Evolutionary conservation across 176 grass and related monocot genomes (phyloP), one percentile per base, ranked within the genome.

Genomic region (Tuctoria greenei): DNA sequence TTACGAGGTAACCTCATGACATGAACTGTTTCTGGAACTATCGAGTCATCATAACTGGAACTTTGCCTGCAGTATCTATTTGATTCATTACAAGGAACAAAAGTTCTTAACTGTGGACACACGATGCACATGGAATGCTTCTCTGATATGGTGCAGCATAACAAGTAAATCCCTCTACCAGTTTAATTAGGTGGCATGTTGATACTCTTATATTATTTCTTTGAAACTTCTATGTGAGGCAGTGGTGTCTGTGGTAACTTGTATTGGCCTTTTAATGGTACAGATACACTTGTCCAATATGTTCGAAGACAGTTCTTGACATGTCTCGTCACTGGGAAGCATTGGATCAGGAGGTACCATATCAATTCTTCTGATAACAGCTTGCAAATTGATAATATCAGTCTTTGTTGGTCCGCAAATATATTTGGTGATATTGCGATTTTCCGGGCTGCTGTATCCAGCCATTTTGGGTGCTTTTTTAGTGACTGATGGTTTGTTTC

Each of bases 221-320:
- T 25, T 15, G 39, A 42, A 50, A 4, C 45, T 67, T 61, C 70
- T 66, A 51, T 60, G 21, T 59, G 60, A 38, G 8, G 42, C 77
- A 42, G 17, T 80, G 4, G 1, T 41, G 17, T 44, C 50, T 65
- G 25, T 88, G 21, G 12, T 93, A 87, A 81, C 25, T 28, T 52
- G 3, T 67, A 61, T 10, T 38, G 52, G n/a, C 39, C 66, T 90
- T 89, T 74, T 65, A 42, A 54, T 91, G 61, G 61, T 76, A 81
- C 68, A 99, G 95, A 83, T 99, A 90, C 78, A 76, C 77, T 40
- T 99, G 95, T 54, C 95, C 95, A 78, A 92, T 99, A 86, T 99
- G 92, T 80, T 99, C 72, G 8, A 99, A 86, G 46, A 92, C 95
- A 36, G 82, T 82, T 64, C 34, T 82, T 66, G 80, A 99, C 56